phyloP scores from a whole-genome alignment of 805 yeast genomes.

The Saccharomycopsis sp. region DNA sequence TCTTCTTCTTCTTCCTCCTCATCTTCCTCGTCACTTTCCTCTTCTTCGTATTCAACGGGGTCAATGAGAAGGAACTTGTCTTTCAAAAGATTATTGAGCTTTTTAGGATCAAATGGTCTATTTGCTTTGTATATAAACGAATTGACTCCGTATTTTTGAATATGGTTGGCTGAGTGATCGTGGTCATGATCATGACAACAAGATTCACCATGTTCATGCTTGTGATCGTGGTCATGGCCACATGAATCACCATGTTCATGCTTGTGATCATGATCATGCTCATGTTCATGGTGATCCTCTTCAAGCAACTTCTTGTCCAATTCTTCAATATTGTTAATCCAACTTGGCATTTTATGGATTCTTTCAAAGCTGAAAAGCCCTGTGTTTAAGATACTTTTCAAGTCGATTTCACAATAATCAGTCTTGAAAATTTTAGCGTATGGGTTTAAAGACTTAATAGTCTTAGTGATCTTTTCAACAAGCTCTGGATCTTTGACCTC shows the following conservation, averaged over 20 bases:
- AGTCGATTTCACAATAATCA: conserved; percentile 32
- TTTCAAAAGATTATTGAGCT: conserved; percentile 32
- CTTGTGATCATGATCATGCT: conserved; percentile 12
- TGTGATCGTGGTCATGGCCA: conserved; percentile 11
- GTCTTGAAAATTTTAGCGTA: conserved; percentile 34
- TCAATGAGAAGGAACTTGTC: conserved; percentile 32
- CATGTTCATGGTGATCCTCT: conserved; percentile 2
- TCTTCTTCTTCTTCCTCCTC: conserved; percentile 20
- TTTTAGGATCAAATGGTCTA: conserved; percentile 41
- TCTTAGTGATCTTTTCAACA: conserved; percentile 27
- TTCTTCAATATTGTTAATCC: conserved; percentile 9
- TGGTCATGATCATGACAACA: conserved; percentile 8
- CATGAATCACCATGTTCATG: no score
- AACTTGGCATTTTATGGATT: conserved; percentile 16
- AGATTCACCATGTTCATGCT: conserved; percentile 9
- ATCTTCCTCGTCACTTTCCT: conserved; percentile 19
- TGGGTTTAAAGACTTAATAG: conserved; percentile 36
- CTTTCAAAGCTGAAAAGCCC: conserved; percentile 34
- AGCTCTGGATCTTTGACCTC: conserved; percentile 26
- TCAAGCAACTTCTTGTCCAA: conserved; percentile 2
- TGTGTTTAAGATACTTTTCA: conserved; percentile 33
- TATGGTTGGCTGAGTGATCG: conserved; percentile 6
- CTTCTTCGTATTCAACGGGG: conserved; percentile 24
- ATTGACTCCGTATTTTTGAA: conserved; percentile 38
- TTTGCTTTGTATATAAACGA: conserved; percentile 37